phyloP scores from a whole-genome alignment of 2,329 filamentous ascomycete genomes.

The Talaromyces sp. region DNA sequence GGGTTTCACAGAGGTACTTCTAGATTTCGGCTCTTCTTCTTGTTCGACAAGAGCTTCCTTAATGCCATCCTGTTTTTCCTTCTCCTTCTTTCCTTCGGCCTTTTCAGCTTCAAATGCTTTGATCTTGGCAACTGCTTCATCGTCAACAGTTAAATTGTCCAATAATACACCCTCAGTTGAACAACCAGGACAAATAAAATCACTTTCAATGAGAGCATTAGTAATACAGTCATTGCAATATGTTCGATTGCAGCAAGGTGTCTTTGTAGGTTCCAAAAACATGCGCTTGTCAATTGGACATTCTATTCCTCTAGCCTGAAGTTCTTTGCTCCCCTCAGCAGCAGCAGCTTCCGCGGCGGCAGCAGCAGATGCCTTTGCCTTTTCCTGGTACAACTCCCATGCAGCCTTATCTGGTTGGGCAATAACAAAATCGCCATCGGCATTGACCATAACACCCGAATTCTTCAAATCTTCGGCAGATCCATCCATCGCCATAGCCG shows the following conservation, averaged over 20 bases:
- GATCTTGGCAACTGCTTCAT: slow-evolving; percentile 73
- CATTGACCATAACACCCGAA: slow-evolving; percentile 94
- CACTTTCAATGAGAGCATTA: slow-evolving; percentile 96
- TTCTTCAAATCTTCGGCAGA: slow-evolving; percentile 77
- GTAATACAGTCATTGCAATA: slow-evolving; percentile 99
- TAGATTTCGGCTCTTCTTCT: slow-evolving; percentile 15
- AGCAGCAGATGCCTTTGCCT: slow-evolving; percentile 79
- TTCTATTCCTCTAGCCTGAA: slow-evolving; percentile 82
- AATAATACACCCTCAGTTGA: slow-evolving; percentile 86
- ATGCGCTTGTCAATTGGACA: slow-evolving; percentile 96
- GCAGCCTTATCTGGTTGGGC: slow-evolving; percentile 91
- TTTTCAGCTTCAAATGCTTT: slow-evolving; percentile 66
- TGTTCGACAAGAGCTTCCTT: slow-evolving; percentile 25
- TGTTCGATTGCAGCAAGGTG: slow-evolving; percentile 95
- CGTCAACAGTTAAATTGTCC: slow-evolving; percentile 82
- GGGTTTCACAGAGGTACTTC: slow-evolving; percentile 15
- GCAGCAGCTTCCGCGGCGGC: slow-evolving; percentile 77
- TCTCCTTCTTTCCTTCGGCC: slow-evolving; percentile 43
- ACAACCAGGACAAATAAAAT: slow-evolving; percentile 93
- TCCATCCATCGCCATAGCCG: slow-evolving; percentile 68
- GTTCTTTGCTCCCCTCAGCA: slow-evolving; percentile 74
- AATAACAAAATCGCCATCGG: slow-evolving; percentile 95
- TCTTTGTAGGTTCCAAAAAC: slow-evolving; percentile 98
- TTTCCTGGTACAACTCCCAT: slow-evolving; percentile 96
- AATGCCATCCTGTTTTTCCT: slow-evolving; percentile 34